A percentile compares a stretch with the other conserved stretches of the same genome.
Conservation (phyloP, 371 early-diverging fungal species). For the Lichtheimia ornata region DNA sequence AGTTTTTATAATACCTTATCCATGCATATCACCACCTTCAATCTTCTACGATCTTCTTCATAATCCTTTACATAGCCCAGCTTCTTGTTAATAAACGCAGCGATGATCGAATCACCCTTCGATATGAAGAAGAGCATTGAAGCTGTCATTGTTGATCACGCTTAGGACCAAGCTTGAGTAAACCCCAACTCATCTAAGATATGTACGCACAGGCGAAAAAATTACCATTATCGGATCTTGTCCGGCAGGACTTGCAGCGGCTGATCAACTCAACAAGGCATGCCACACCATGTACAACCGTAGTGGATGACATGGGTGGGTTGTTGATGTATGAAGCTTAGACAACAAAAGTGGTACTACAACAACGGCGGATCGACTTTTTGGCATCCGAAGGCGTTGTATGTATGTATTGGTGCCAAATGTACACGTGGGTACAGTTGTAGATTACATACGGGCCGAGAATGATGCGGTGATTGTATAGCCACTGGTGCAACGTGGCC, state of each 20-base stretch:
- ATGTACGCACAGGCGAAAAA: slow-evolving; percentile 74
- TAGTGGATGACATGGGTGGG: slow-evolving; percentile 94
- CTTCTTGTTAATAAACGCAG: slow-evolving; percentile 40
- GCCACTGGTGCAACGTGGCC: slow-evolving; percentile 98
- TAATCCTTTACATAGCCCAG: background rate
- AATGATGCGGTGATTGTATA: slow-evolving; percentile 81
- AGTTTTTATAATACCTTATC: background rate
- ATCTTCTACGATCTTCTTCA: background rate
- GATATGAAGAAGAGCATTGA: slow-evolving; percentile 80
- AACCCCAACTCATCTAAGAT: slow-evolving; percentile 73
- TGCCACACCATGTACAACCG: slow-evolving; percentile 94
- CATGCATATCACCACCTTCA: background rate
- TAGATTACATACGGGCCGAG: slow-evolving; percentile 63
- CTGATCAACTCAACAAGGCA: slow-evolving; percentile 96
- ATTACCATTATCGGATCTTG: slow-evolving; percentile 94
- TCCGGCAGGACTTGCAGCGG: slow-evolving; percentile 96
- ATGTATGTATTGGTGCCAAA: slow-evolving; percentile 86
- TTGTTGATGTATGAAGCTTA: slow-evolving; percentile 97
- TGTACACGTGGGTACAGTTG: slow-evolving; percentile 84
- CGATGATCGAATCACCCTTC: slow-evolving; percentile 89
- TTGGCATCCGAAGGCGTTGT: slow-evolving; percentile 88
- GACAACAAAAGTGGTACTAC: slow-evolving; percentile 72
- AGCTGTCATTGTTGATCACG: slow-evolving; percentile 93
- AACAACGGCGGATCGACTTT: slow-evolving; percentile 87
- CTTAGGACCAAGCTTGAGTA: slow-evolving; percentile 95